Base-by-base conservation (phyloP, 805 yeast species). In the Saturnispora dispora region DNA sequence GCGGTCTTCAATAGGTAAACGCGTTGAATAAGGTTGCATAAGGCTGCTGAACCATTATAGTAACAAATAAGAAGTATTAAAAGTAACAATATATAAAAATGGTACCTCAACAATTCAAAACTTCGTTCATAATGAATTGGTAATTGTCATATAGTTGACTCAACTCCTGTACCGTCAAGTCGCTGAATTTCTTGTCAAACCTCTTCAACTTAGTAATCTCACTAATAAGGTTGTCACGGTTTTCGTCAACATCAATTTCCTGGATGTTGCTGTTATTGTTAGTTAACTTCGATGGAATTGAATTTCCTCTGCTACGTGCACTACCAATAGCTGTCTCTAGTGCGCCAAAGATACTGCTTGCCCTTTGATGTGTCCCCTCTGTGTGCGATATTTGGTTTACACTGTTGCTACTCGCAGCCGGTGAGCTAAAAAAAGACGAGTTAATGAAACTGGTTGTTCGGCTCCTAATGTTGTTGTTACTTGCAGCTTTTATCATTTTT, bases 241-340 rank as follows among this genome's bases (percentile, higher is more conserved):
- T 44, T 32, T 22, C 23, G 15, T 30, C 49, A n/a, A 37, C 57
- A 23, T 58, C 15, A 59, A 56, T 8, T 18, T 15, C 20, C 25
- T 20, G 22, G 23, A 18, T 37, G 7, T 20, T 18, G 15, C 23
- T 30, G 33, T 30, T 30, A 13, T 30, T 30, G 17, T 10, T 37
- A 18, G n/a, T 37, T 4, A 35, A 10, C 30, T 18, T 27, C 6
- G 48, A 32, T 27, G 54, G 33, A n/a, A 32, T 45, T 35, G 63
- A 58, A 27, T 56, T 64, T 6, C 66, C 68, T 13, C 70, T 49
- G 46, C 68, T 65, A 40, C 69, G 62, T 3, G 58, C 68, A 41
- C 58, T 64, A 17, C 64, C 69, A 44, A 67, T 55, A 1, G 70
- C 71, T 49, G 53, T 63, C 46, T 67, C 71, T 20, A 68, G 54